Conservation (phyloP, 2,329 filamentous ascomycete species). For the Blastomyces emzantsi region DNA sequence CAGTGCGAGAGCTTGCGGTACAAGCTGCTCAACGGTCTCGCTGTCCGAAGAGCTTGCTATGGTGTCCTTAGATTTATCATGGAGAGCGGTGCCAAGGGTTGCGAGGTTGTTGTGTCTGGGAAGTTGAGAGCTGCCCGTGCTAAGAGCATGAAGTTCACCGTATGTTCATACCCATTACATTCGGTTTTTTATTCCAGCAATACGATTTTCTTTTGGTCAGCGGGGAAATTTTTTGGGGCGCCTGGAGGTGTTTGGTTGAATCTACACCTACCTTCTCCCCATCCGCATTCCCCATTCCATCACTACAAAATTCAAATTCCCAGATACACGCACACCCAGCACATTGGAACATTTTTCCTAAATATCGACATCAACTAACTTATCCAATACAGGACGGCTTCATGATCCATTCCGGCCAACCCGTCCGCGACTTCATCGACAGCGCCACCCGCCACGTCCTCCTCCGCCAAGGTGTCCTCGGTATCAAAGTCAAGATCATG, state of each 20-base stretch:
- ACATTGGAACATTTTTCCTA: too few species aligned
- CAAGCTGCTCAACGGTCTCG: slow-evolving; percentile 99
- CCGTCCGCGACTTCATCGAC: slow-evolving; percentile 99
- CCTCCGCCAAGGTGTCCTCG: slow-evolving; percentile 97
- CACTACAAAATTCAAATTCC: background rate
- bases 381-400: slow-evolving; percentile 64
- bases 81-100: slow-evolving; percentile 99
- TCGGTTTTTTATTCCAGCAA: background rate
- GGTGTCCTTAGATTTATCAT: slow-evolving; percentile 99
- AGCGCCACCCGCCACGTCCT: slow-evolving; percentile 97
- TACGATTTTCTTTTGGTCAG: background rate
- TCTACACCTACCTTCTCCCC: background rate
- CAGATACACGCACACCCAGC: background rate
- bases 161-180: slow-evolving; percentile 33
- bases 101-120: slow-evolving; percentile 98
- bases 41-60: slow-evolving; percentile 97
- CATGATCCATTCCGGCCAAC: slow-evolving; percentile 99
- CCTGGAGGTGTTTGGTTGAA: background rate
- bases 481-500: slow-evolving; percentile 99
- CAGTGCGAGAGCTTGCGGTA: slow-evolving; percentile 99
- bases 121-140: slow-evolving; percentile 98
- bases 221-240: background rate
- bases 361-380: background rate
- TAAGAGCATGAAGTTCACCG: slow-evolving; percentile 99
- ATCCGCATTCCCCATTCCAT: background rate